Evolutionary conservation across 1,139 yeast species (phyloP).

Genomic region (Scheffersomyces titani): DNA sequence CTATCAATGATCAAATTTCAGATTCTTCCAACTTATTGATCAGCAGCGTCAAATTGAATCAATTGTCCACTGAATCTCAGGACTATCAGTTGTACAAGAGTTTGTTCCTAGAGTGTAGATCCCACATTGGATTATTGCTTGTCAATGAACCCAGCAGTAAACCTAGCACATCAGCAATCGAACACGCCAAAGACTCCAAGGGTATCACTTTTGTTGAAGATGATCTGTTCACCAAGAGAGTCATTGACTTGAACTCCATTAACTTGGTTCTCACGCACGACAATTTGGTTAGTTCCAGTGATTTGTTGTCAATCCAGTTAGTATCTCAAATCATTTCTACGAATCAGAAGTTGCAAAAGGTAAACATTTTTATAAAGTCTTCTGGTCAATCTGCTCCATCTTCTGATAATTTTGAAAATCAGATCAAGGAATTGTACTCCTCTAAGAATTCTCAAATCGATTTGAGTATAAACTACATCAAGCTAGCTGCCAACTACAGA

Average conservation of each 20-base stretch:
- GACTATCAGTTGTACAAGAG: constrained; percentile 25
- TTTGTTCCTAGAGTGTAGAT: constrained; percentile 24
- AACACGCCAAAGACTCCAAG: background rate
- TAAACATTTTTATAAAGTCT: constrained; percentile 25
- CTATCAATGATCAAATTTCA: constrained; percentile 33
- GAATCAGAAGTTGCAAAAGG: constrained; percentile 6
- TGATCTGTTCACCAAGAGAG: constrained; percentile 9
- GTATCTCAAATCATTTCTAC: constrained; percentile 20
- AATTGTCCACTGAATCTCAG: constrained; percentile 19
- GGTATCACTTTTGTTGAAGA: background rate
- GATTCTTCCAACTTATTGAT: constrained; percentile 26
- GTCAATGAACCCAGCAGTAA: constrained; percentile 13
- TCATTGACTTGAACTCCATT: constrained; percentile 19
- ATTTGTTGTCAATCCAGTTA: constrained; percentile 31
- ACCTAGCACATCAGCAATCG: constrained; percentile 1
- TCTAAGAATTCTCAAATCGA: constrained; percentile 11
- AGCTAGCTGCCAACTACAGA: constrained; percentile 8
- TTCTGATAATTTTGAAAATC: constrained; percentile 21
- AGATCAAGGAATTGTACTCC: constrained; percentile 19
- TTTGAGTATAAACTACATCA: constrained; percentile 16
- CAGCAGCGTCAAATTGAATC: constrained; percentile 24
- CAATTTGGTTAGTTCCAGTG: constrained; percentile 35
- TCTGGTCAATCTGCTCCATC: constrained; percentile 7
- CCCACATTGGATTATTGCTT: constrained; percentile 35
- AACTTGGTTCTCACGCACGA: constrained; percentile 32